phyloP scores from a whole-genome alignment of 2,329 filamentous ascomycete species.

The Diaporthe citri region DNA sequence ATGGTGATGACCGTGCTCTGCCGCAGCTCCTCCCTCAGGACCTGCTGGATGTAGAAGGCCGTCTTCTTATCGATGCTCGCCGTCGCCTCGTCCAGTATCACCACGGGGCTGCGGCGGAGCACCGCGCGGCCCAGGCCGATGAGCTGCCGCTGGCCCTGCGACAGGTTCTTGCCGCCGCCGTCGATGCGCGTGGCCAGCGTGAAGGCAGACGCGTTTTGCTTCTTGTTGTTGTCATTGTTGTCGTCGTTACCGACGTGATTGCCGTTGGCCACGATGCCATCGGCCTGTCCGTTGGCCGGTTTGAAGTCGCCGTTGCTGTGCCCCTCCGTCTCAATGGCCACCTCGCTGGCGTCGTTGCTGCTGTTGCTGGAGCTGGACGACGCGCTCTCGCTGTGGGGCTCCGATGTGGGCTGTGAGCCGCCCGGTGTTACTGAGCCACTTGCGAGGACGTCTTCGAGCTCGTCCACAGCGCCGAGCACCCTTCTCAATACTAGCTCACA shows the following conservation, averaged over 20 bases:
- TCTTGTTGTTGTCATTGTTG: constrained; percentile 38
- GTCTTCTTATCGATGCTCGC: constrained; percentile 73
- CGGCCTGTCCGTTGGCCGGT: constrained; percentile 36
- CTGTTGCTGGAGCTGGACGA: constrained; percentile 34
- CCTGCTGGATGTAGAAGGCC: constrained; percentile 68
- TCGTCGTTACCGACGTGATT: constrained; percentile 60
- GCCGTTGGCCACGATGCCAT: neutral
- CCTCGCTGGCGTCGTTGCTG: constrained; percentile 23
- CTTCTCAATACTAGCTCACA: constrained; percentile 67
- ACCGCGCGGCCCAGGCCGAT: constrained; percentile 72
- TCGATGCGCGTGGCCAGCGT: constrained; percentile 65
- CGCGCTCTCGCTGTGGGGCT: constrained; percentile 12
- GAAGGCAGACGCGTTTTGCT: constrained; percentile 49
- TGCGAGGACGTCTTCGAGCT: constrained; percentile 31
- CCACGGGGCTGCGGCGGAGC: constrained; percentile 69
- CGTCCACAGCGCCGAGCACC: constrained; percentile 63
- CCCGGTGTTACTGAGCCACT: constrained; percentile 29
- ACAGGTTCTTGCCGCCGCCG: constrained; percentile 71
- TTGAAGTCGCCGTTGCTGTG: constrained; percentile 32
- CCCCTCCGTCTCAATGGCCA: constrained; percentile 1
- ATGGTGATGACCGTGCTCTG: constrained; percentile 74
- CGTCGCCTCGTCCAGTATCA: constrained; percentile 75
- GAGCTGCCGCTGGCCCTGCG: constrained; percentile 73
- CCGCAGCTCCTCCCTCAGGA: constrained; percentile 66
- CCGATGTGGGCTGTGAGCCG: constrained; percentile 27